Evolutionary conservation across 192 early-diverging fungal genomes (phyloP).

Genomic region (Coemansia sp.): DNA sequence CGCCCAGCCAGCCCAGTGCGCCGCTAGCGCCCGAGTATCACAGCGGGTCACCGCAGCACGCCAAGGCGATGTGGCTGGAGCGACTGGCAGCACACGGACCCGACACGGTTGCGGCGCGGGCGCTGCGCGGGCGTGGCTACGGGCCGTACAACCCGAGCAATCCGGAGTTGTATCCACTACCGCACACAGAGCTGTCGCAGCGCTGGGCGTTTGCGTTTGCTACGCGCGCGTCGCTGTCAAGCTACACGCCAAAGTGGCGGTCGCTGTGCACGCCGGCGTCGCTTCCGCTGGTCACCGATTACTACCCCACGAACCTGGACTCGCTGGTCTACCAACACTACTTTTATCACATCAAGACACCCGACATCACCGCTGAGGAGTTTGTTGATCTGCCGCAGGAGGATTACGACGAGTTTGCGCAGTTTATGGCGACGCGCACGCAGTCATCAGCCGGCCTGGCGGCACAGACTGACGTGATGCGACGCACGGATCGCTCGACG

Average conservation of each 20-base stretch:
- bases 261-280: constrained; percentile 90
- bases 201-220: constrained; percentile 92
- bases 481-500: constrained; percentile 30
- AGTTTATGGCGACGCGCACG: constrained; percentile 14
- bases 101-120: not conserved
- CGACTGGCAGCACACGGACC: constrained; percentile 9
- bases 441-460: not conserved
- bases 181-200: constrained; percentile 61
- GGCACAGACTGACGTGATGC: not conserved
- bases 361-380: constrained; percentile 17
- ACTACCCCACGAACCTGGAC: constrained; percentile 62
- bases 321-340: constrained; percentile 70
- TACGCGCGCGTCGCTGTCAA: constrained; percentile 53
- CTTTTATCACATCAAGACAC: constrained; percentile 44
- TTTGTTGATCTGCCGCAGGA: constrained; percentile 10
- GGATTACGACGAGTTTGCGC: constrained; percentile 31
- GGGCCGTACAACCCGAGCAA: constrained; percentile 70
- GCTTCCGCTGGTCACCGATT: constrained; percentile 89
- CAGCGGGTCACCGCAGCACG: constrained; percentile 24
- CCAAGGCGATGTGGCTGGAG: constrained; percentile 11
- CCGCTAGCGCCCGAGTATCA: constrained; percentile 10
- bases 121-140: constrained; percentile 8
- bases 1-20: constrained; percentile 10
- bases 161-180: constrained; percentile 54
- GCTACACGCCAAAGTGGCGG: constrained; percentile 75